Base-by-base conservation (phyloP, 2,329 filamentous ascomycete genomes). In the Lasiodiplodia citricola region DNA sequence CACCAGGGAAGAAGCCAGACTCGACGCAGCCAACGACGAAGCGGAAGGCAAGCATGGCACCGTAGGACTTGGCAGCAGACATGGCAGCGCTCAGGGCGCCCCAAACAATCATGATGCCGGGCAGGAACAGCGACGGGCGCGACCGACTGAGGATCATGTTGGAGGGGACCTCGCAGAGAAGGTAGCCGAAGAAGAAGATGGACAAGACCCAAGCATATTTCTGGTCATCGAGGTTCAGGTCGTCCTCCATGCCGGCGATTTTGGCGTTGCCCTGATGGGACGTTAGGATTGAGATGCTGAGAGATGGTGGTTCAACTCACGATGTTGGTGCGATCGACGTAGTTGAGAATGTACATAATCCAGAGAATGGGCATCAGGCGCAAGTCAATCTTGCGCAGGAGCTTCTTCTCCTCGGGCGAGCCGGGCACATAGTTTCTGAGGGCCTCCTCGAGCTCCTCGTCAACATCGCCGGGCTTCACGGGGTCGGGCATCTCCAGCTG, bases 321-420 rank as follows among this genome's bases (percentile, higher is more conserved):
- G 71, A 92, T 91, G 77, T 91, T 90, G 75, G 90, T 90, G 41
- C 88, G 82, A 74, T 91, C 88, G 16, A 91, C 79, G 77, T 92
- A 93, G 80, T 93, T 93, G 81, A 91, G 84, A 76, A 93, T 92
- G 75, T 93, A 93, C 81, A 93, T 91, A 71, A 93, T 77, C 60
- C 93, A 87, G 67, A 93, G 82, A 79, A 89, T 88, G 0, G 90
- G 90, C 73, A 93, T 82, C 77, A 93, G 70, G 66, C 91, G 85
- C 25, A 85, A 73, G 75, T 94, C 92, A 66, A 94, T 88, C 81
- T 93, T 94, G 72, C 88, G 86, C 77, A 88, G 85, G 72, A 94
- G 80, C 50, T 82, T 84, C 70, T 80, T 83, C 76, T 93, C 90
- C 37, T 69, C 69, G 25, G 69, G 44, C 2, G 65, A 68, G 55